Evolutionary conservation across 495 filamentous ascomycete genomes (phyloP), one percentile per base, ranked within the genome.

Genomic region (Daldinia bambusicola): DNA sequence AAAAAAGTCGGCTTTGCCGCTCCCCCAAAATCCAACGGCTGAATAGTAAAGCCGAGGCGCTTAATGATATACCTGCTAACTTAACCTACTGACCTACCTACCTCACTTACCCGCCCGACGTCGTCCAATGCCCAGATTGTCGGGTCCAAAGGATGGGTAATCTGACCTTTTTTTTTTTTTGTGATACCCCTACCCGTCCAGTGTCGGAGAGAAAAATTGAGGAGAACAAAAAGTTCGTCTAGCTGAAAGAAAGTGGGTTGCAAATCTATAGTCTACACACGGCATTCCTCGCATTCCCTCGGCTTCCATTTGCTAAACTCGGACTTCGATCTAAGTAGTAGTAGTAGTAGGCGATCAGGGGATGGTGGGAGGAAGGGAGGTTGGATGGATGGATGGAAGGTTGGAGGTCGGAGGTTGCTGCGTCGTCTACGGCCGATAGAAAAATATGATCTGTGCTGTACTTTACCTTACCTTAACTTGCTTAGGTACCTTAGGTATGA

Each of bases 111-210:
- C 64, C 41, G 57, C 48, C 48, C 55, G 38, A 26, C 56, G 18
- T 18, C 51, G 61, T 61, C 70, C 70, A 72, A 66, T 72, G 31
- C 48, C 70, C 70, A 64, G 59, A 61, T 51, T 58, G 30, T 56
- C 61, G 70, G 70, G 56, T 64, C 60, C 31, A 31, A 12, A 18
- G 10, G 50, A 53, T n/a, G 26, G 26, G 26, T 26, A 26, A 26
- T 26, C 26, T 26, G 26, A 26, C 26, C 26, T 26, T 26, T 26
- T n/a, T n/a, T n/a, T n/a, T n/a, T n/a, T n/a, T n/a, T n/a, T n/a
- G n/a, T n/a, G n/a, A n/a, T n/a, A n/a, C n/a, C n/a, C n/a, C n/a
- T n/a, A n/a, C n/a, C n/a, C n/a, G 26, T 26, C 26, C 26, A 26
- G 26, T 26, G 26, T 53, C 50, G 50, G 50, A 53, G 50, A 53